A percentile compares a stretch with the other conserved stretches of the same genome.
Evolutionary conservation across 345 rosid genomes (phyloP).

Genomic region (Noccaea caerulescens): DNA sequence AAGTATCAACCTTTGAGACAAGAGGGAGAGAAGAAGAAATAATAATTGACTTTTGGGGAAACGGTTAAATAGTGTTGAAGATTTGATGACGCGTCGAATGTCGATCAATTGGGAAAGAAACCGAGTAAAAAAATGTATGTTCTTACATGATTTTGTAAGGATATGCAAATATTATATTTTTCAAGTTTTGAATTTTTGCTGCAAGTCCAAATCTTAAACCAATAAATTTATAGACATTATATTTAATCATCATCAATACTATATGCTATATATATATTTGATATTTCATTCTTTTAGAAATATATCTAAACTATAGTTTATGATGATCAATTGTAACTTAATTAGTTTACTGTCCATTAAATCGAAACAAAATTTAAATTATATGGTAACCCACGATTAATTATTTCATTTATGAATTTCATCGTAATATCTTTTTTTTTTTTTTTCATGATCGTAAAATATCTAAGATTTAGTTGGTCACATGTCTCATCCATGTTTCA

Average conservation of each 20-base stretch:
- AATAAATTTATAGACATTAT: too few relatives aligned
- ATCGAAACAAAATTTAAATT: background rate
- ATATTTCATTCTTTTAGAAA: background rate
- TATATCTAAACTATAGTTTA: background rate
- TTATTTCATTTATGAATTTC: too few relatives aligned
- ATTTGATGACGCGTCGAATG: constrained; percentile 33
- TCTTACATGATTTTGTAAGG: too few relatives aligned
- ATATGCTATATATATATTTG: background rate
- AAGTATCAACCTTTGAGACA: constrained; percentile 28
- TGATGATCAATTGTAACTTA: background rate
- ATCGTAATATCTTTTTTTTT: too few relatives aligned
- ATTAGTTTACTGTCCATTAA: background rate
- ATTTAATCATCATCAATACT: too few relatives aligned
- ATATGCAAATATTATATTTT: too few relatives aligned
- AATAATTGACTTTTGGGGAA: constrained; percentile 5
- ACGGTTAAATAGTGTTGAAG: constrained; percentile 18
- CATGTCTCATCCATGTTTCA: constrained; percentile 4
- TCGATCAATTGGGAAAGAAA: background rate
- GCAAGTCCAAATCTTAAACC: too few relatives aligned
- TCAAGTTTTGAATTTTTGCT: too few relatives aligned
- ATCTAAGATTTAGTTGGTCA: background rate
- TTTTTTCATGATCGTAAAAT: too few relatives aligned
- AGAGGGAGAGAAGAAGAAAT: background rate
- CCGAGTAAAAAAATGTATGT: background rate
- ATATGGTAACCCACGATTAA: too few relatives aligned